These are phyloP conservation scores for Aspergillus sparsus DNA, from an alignment of 495 filamentous ascomycete genomes.

Conservation along the genomic window DNA sequence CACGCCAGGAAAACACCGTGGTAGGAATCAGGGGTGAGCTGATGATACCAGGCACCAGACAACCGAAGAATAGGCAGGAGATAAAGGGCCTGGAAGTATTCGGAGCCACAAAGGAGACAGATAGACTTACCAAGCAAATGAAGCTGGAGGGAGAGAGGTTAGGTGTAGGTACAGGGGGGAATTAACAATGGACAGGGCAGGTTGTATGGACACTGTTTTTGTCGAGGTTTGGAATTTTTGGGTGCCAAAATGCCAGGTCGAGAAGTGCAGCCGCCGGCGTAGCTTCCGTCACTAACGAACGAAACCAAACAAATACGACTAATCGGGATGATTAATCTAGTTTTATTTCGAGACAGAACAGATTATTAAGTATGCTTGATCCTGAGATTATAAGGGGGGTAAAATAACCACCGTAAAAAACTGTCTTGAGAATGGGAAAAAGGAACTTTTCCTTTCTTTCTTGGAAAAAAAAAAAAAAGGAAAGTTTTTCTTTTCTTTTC, in stretches of 20 bases:
- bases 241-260: constrained; percentile 32
- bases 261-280: constrained; percentile 38
- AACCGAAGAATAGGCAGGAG: constrained; percentile 14
- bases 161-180: constrained; percentile 15
- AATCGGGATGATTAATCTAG: constrained; percentile 4
- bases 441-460: not conserved
- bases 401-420: not conserved
- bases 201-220: constrained; percentile 24
- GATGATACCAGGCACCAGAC: constrained; percentile 16
- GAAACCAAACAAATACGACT: constrained; percentile 6
- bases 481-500: not conserved
- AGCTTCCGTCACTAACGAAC: constrained; percentile 37
- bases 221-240: constrained; percentile 33
- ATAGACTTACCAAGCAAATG: constrained; percentile 18
- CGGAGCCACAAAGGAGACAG: constrained; percentile 12
- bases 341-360: not conserved
- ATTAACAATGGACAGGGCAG: constrained; percentile 19
- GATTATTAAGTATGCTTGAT: not conserved
- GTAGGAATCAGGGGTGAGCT: constrained; percentile 28
- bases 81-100: constrained; percentile 15
- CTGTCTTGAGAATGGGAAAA: not conserved
- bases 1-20: constrained; percentile 27
- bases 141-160: constrained; percentile 23
- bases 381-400: not conserved
- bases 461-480: not conserved